Conservation (phyloP, 192 early-diverging fungal genomes). For the Chytriomyces confervae region DNA sequence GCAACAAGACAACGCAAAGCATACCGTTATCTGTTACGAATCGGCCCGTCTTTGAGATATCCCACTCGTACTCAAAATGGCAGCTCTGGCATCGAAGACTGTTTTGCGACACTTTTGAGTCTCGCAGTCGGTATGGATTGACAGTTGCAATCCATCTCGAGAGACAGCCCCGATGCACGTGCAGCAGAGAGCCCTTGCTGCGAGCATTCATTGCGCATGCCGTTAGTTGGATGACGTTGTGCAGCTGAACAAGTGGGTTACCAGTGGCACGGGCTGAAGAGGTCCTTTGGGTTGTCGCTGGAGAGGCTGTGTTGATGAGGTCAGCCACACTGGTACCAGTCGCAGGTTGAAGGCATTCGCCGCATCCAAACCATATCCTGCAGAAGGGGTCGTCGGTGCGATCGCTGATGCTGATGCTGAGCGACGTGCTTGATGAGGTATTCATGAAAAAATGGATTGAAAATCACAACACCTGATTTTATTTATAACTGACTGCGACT, state of each 20-base stretch:
- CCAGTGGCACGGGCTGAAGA: constrained; percentile 1
- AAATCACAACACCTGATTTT: too few relatives aligned
- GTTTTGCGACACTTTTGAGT: too few relatives aligned
- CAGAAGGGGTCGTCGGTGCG: too few relatives aligned
- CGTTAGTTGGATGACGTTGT: neutral
- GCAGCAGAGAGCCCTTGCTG: constrained; percentile 20
- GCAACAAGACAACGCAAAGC: neutral
- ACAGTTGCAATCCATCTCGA: neutral
- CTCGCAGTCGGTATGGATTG: neutral
- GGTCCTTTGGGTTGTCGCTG: constrained; percentile 1
- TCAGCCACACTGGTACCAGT: too few relatives aligned
- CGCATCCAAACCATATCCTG: too few relatives aligned
- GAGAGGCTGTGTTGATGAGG: neutral
- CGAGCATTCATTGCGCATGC: neutral
- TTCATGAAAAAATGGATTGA: too few relatives aligned
- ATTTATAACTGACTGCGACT: too few relatives aligned
- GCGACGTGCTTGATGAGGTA: too few relatives aligned
- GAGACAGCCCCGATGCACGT: constrained; percentile 12
- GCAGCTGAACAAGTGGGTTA: neutral
- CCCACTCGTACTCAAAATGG: constrained; percentile 8
- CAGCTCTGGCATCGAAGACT: constrained; percentile 3
- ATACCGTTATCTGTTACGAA: neutral
- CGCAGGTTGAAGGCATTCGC: too few relatives aligned
- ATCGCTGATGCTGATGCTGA: too few relatives aligned
- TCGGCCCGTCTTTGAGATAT: neutral